phyloP scores from a whole-genome alignment of 108 stramenopile species.

The Skeletonema tropicum region DNA sequence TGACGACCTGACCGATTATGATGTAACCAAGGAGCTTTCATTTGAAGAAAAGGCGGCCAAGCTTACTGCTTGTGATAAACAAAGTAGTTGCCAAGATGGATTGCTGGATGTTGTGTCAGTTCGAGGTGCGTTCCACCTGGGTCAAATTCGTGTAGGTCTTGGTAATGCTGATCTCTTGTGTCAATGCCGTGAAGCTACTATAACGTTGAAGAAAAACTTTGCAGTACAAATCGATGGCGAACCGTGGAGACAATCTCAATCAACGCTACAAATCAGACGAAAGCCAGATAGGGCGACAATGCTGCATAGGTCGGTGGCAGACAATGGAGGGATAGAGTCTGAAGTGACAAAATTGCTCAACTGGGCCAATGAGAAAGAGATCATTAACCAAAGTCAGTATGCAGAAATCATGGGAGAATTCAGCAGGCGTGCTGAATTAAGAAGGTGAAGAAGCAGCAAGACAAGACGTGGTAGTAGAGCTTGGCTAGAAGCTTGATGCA shows the following conservation, averaged over 20 bases:
- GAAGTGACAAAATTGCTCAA: constrained; percentile 80
- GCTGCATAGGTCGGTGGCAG: constrained; percentile 74
- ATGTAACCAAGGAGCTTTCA: constrained; percentile 17
- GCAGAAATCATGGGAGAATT: constrained; percentile 77
- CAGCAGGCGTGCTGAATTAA: constrained; percentile 78
- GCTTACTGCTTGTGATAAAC: constrained; percentile 69
- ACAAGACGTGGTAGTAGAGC: neutral
- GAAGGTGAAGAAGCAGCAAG: constrained; percentile 16
- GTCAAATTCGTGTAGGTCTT: constrained; percentile 89
- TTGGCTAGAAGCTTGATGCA: neutral
- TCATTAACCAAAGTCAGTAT: constrained; percentile 69
- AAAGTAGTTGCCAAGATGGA: constrained; percentile 88
- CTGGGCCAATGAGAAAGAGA: constrained; percentile 74
- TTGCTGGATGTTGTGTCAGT: constrained; percentile 84
- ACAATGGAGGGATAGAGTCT: constrained; percentile 77
- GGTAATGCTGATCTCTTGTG: constrained; percentile 76
- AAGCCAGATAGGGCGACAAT: constrained; percentile 73
- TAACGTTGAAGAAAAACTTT: constrained; percentile 72
- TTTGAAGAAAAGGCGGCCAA: constrained; percentile 56
- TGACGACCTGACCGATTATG: constrained; percentile 50
- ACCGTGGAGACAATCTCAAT: constrained; percentile 79
- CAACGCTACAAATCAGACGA: constrained; percentile 59
- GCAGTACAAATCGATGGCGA: constrained; percentile 91
- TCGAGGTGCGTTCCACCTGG: constrained; percentile 85
- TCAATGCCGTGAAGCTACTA: constrained; percentile 77